A percentile compares a stretch with the other conserved stretches of the same genome.
phyloP scores from a whole-genome alignment of 345 rosid species.

The Psidium guajava region DNA sequence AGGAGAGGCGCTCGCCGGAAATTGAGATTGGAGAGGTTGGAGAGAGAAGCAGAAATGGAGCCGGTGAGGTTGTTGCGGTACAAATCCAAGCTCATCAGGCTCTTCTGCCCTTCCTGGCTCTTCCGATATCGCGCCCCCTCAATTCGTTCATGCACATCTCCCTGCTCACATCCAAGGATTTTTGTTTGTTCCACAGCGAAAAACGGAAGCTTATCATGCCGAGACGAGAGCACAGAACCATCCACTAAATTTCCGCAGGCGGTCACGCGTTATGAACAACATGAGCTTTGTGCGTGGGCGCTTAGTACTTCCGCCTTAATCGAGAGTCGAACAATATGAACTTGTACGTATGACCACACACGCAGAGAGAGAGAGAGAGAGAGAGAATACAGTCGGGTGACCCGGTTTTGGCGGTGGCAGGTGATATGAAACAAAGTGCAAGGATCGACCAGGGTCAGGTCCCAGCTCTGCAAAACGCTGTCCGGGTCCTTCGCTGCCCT shows the following conservation, averaged over 20 bases:
- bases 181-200: background rate
- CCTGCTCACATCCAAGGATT: constrained; percentile 9
- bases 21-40: constrained; percentile 44
- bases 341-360: background rate
- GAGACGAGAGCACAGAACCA: background rate
- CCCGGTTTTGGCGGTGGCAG: constrained; percentile 34
- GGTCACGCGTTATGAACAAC: no score
- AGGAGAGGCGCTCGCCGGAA: constrained; percentile 30
- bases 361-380: background rate
- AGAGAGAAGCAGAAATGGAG: constrained; percentile 38
- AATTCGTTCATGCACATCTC: constrained; percentile 56
- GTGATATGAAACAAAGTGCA: constrained; percentile 70
- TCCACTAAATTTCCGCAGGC: no score
- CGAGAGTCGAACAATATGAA: background rate
- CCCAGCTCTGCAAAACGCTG: constrained; percentile 58
- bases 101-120: constrained; percentile 46
- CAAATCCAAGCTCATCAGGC: constrained; percentile 60
- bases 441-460: constrained; percentile 61
- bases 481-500: constrained; percentile 54
- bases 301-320: no score
- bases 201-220: background rate
- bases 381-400: constrained; percentile 42
- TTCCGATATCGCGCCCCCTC: constrained; percentile 37
- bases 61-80: constrained; percentile 55
- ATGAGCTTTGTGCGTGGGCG: no score